Evolutionary conservation across 2,329 filamentous ascomycete species (phyloP).

Genomic region (Aspergillus carbonarius): DNA sequence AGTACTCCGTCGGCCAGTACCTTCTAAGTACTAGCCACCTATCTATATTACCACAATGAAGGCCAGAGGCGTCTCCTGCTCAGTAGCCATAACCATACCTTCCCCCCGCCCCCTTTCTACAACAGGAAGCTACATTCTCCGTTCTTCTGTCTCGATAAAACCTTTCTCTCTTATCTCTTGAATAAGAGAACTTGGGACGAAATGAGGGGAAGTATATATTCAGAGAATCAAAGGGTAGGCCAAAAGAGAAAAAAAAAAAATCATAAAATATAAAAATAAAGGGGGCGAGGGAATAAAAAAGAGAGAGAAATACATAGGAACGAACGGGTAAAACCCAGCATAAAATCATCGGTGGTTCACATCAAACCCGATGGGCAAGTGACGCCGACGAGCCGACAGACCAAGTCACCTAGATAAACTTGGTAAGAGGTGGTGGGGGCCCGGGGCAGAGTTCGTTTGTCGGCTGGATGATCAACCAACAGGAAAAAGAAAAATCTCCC

Average conservation of each 20-base stretch:
- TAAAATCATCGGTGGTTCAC: conserved; percentile 5
- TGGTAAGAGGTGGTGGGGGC: not conserved
- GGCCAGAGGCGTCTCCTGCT: not conserved
- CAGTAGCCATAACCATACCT: not conserved
- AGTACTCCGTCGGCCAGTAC: not conserved
- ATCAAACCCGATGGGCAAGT: conserved; percentile 13
- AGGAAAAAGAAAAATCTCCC: not conserved
- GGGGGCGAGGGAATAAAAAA: not conserved
- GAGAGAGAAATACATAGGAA: not conserved
- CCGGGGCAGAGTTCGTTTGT: conserved; percentile 7
- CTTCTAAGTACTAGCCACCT: not conserved
- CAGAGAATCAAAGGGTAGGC: too few relatives aligned
- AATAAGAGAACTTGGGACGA: not conserved
- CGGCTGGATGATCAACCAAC: conserved; percentile 8
- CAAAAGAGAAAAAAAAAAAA: not conserved
- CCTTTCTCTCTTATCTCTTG: not conserved
- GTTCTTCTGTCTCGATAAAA: not conserved
- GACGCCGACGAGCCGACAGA: conserved; percentile 20
- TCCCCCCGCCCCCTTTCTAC: not conserved
- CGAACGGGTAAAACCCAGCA: not conserved
- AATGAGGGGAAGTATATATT: not conserved
- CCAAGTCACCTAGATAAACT: conserved; percentile 6
- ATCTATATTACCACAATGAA: not conserved
- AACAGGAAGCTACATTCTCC: not conserved
- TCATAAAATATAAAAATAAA: not conserved